phyloP scores from a whole-genome alignment of 2,329 filamentous ascomycete species.

The Talaromyces funiculosus region DNA sequence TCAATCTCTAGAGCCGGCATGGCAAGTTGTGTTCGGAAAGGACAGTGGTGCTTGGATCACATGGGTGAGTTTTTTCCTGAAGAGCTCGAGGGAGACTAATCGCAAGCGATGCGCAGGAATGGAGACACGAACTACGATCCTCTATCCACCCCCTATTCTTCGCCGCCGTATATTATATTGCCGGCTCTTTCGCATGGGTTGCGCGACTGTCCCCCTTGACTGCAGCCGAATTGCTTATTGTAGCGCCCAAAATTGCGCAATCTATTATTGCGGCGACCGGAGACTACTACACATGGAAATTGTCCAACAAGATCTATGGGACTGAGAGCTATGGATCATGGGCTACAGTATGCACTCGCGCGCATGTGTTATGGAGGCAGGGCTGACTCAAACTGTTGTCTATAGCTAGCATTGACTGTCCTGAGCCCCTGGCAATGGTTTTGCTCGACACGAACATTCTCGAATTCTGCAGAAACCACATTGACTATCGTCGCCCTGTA shows the following conservation, averaged over 20 bases:
- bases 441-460: conserved; percentile 85
- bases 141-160: conserved; percentile 89
- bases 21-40: conserved; percentile 76
- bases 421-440: conserved; percentile 95
- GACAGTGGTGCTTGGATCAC: conserved; percentile 84
- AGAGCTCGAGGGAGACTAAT: not conserved
- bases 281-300: conserved; percentile 83
- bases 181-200: conserved; percentile 39
- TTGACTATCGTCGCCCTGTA: conserved; percentile 73
- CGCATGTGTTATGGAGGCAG: not conserved
- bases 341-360: conserved; percentile 55
- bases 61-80: conserved; percentile 60
- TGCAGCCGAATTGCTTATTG: conserved; percentile 62
- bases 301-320: conserved; percentile 70
- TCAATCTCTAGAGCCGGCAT: conserved; percentile 90
- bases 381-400: not conserved
- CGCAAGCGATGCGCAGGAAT: conserved; percentile 62
- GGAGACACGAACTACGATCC: conserved; percentile 78
- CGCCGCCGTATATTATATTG: conserved; percentile 63
- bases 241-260: conserved; percentile 69
- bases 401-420: conserved; percentile 63
- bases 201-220: conserved; percentile 50
- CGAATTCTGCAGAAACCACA: conserved; percentile 88
- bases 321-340: conserved; percentile 57
- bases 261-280: conserved; percentile 68